phyloP scores from a whole-genome alignment of 257 asterid species.

The Galeopsis tetrahit region DNA sequence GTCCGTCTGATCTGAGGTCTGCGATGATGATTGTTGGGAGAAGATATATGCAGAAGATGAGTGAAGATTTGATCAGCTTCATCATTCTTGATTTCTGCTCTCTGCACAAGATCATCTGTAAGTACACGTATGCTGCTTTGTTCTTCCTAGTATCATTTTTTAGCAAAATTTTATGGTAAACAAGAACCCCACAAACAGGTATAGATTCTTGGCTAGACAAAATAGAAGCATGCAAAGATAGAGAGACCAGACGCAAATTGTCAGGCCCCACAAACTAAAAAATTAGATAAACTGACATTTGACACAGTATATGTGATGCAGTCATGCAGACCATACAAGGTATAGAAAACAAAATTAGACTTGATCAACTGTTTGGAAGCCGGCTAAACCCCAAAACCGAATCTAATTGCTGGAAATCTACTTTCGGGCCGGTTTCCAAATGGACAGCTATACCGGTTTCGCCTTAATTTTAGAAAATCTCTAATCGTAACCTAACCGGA shows the following conservation, averaged over 20 bases:
- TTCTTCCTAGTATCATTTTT: background rate
- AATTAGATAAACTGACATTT: constrained; percentile 24
- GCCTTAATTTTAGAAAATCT: too few relatives aligned
- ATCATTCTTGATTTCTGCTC: constrained; percentile 35
- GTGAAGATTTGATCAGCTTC: constrained; percentile 36
- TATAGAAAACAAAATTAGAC: background rate
- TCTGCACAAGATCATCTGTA: background rate
- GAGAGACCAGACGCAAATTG: background rate
- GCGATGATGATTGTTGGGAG: constrained; percentile 30
- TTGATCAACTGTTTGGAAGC: too few relatives aligned
- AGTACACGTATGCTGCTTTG: background rate
- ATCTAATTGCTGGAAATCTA: too few relatives aligned
- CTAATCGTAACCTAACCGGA: too few relatives aligned
- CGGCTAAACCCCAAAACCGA: too few relatives aligned
- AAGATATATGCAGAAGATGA: constrained; percentile 31
- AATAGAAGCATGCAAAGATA: background rate
- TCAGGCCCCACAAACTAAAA: constrained; percentile 18
- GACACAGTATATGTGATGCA: background rate
- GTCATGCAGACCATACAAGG: constrained; percentile 12
- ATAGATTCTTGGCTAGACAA: background rate
- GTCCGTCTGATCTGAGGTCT: constrained; percentile 65
- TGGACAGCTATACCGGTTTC: too few relatives aligned
- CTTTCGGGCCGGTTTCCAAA: too few relatives aligned
- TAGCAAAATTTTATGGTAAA: background rate
- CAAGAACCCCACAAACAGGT: constrained; percentile 4